phyloP scores from a whole-genome alignment of 139 green algal species.

The Chlamydomonas sp. region DNA sequence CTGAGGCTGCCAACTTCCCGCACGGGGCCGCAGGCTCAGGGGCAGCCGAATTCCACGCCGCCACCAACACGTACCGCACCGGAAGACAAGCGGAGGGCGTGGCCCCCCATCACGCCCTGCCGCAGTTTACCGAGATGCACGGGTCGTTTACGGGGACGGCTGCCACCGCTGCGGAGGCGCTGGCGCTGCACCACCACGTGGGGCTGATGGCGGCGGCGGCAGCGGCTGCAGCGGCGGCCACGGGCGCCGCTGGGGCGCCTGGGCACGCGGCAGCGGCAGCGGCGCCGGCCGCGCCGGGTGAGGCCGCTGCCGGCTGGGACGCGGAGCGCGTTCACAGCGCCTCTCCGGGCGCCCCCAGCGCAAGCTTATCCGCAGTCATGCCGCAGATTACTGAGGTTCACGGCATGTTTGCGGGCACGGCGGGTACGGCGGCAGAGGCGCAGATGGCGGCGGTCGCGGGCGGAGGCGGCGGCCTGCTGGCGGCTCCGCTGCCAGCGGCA shows the following conservation, averaged over 20 bases:
- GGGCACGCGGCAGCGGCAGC: not conserved
- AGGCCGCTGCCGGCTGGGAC: constrained; percentile 2
- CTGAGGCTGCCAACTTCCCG: not conserved
- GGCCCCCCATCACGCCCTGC: constrained; percentile 21
- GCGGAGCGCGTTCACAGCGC: constrained; percentile 5
- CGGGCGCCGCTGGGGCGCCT: not conserved
- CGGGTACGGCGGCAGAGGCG: constrained; percentile 29
- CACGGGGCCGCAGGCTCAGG: not conserved
- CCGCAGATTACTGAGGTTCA: constrained; percentile 54
- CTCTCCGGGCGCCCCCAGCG: constrained; percentile 1
- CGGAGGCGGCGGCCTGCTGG: not conserved
- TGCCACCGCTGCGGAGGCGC: constrained; percentile 23
- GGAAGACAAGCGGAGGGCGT: not conserved
- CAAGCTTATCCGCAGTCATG: constrained; percentile 34
- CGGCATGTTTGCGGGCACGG: constrained; percentile 31
- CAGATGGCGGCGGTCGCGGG: not conserved
- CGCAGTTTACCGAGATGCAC: constrained; percentile 53
- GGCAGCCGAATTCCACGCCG: not conserved
- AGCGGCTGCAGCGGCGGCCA: not conserved
- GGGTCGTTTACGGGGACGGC: constrained; percentile 36
- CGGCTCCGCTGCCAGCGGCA: not conserved
- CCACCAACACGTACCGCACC: not conserved
- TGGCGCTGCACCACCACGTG: constrained; percentile 9
- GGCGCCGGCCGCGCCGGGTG: not conserved
- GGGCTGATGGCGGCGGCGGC: not conserved